phyloP scores from a whole-genome alignment of 208 protist species.

The Trypanosoma boissoni region DNA sequence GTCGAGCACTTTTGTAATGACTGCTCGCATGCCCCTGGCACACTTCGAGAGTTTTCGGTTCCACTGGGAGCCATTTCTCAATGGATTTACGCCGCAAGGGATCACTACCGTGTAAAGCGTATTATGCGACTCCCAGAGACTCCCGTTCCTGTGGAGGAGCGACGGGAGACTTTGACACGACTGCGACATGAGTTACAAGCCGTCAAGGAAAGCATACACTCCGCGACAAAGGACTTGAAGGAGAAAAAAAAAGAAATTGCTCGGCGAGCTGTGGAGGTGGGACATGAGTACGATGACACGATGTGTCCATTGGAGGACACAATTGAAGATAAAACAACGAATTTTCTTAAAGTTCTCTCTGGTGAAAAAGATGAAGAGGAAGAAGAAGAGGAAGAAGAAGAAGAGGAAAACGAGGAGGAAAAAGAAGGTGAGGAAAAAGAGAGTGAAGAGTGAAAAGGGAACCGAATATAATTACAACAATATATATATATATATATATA shows the following conservation, averaged over 20 bases:
- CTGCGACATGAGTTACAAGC: constrained; percentile 54
- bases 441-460: background rate
- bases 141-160: constrained; percentile 15
- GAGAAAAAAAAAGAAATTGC: constrained; percentile 32
- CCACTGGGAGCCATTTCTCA: constrained; percentile 60
- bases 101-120: constrained; percentile 56
- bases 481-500: background rate
- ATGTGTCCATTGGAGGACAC: constrained; percentile 74
- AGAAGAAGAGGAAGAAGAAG: constrained; percentile 7
- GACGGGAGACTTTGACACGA: constrained; percentile 12
- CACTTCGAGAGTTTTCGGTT: constrained; percentile 38
- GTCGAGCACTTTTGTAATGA: constrained; percentile 54
- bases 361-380: constrained; percentile 1
- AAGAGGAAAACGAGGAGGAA: background rate
- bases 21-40: constrained; percentile 40
- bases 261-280: constrained; percentile 41
- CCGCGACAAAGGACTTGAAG: constrained; percentile 32
- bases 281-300: constrained; percentile 67
- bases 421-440: background rate
- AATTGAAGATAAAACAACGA: constrained; percentile 53
- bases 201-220: constrained; percentile 38
- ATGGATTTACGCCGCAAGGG: constrained; percentile 58
- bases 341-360: constrained; percentile 36
- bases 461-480: background rate
- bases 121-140: constrained; percentile 33